A percentile compares a stretch with the other conserved stretches of the same genome.
phyloP scores from a whole-genome alignment of 129 eudicot genomes.

The Tagetes erecta region DNA sequence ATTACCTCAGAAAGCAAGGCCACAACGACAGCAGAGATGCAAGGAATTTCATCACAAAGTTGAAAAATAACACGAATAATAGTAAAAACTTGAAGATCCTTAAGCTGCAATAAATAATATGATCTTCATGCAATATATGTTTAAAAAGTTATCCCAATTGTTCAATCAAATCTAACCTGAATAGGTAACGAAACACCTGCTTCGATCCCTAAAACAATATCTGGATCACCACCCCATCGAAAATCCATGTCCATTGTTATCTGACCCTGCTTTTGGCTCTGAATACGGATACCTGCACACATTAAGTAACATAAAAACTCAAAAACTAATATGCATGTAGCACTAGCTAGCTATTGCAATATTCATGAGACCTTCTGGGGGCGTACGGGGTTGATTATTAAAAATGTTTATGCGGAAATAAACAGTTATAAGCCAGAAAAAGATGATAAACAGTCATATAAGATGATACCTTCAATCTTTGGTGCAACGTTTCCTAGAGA shows the following conservation, averaged over 20 bases:
- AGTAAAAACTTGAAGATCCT: slow-evolving; percentile 93
- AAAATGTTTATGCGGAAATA: neutral
- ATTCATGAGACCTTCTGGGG: neutral
- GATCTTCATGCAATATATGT: neutral
- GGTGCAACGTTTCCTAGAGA: slow-evolving; percentile 95
- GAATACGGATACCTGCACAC: slow-evolving; percentile 84
- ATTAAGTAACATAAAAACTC: slow-evolving; percentile 24
- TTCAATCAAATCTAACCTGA: slow-evolving; percentile 56
- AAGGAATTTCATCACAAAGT: slow-evolving; percentile 91
- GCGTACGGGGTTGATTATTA: neutral
- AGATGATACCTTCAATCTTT: slow-evolving; percentile 76
- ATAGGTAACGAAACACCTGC: slow-evolving; percentile 84
- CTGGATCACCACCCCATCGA: slow-evolving; percentile 98
- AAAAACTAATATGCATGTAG: neutral
- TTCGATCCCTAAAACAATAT: slow-evolving; percentile 77
- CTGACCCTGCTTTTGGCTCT: slow-evolving; percentile 90
- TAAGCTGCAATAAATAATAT: slow-evolving; percentile 53
- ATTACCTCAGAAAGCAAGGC: slow-evolving; percentile 92
- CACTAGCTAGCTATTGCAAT: neutral
- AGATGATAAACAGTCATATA: neutral
- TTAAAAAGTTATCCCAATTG: neutral
- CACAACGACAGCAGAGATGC: slow-evolving; percentile 97
- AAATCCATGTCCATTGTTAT: slow-evolving; percentile 96
- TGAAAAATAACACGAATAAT: slow-evolving; percentile 92
- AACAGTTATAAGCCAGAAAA: neutral